These are phyloP conservation scores for Bipolaris bicolor DNA, from an alignment of 2,329 filamentous ascomycete genomes.

Conservation along the genomic window DNA sequence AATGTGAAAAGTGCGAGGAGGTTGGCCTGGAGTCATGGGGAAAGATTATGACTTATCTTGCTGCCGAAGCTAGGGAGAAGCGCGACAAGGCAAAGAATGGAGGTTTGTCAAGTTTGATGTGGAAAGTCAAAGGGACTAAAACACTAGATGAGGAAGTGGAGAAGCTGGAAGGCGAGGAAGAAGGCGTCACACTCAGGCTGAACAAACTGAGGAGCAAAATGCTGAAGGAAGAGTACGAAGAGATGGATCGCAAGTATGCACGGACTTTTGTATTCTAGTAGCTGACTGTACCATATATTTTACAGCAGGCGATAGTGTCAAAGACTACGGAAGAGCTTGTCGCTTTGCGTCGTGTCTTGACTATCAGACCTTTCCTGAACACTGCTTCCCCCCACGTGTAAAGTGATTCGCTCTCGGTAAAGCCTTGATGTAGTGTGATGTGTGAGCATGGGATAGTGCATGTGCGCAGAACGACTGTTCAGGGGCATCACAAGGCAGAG, in stretches of 20 bases:
- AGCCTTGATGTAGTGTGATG: background rate
- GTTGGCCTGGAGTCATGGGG: conserved; percentile 83
- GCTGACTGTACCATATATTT: conserved; percentile 5
- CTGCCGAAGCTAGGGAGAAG: conserved; percentile 52
- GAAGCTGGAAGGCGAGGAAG: conserved; percentile 43
- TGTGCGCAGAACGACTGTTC: background rate
- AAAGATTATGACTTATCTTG: conserved; percentile 74
- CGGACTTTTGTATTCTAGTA: conserved; percentile 45
- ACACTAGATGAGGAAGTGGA: conserved; percentile 38
- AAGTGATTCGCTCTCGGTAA: background rate
- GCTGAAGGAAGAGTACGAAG: conserved; percentile 43
- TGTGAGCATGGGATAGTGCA: background rate
- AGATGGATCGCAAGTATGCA: conserved; percentile 45
- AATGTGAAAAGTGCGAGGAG: conserved; percentile 77
- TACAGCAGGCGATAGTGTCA: background rate
- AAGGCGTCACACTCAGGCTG: conserved; percentile 42
- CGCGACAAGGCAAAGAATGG: conserved; percentile 30
- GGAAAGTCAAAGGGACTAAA: conserved; percentile 37
- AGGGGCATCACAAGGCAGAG: background rate
- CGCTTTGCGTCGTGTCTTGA: background rate
- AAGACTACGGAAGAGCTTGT: background rate
- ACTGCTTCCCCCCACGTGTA: background rate
- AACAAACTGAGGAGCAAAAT: conserved; percentile 44
- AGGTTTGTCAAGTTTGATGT: conserved; percentile 27
- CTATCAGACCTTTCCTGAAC: background rate